These are phyloP conservation scores for Paecilomyces fulvus DNA, from an alignment of 2,329 filamentous ascomycete genomes.

Conservation along the genomic window DNA sequence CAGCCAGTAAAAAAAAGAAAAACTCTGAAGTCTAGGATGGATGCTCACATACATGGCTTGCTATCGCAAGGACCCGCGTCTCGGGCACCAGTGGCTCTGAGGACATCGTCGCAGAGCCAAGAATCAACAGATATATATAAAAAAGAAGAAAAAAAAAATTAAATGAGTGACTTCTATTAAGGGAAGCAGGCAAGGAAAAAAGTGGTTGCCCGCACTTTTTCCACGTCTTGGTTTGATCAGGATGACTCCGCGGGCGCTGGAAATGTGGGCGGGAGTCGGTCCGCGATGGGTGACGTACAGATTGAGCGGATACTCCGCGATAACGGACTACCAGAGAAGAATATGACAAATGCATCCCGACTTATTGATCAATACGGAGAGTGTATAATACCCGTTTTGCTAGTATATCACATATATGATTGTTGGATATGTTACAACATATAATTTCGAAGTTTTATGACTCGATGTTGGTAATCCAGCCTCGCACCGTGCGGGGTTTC, in stretches of 20 bases:
- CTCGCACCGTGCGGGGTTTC: neutral
- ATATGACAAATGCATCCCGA: neutral
- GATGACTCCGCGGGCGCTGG: neutral
- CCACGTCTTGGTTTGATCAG: neutral
- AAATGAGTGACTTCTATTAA: neutral
- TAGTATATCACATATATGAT: neutral
- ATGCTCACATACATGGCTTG: conserved; percentile 73
- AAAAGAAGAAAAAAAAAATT: neutral
- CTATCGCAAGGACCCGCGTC: conserved; percentile 71
- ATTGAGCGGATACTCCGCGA: neutral
- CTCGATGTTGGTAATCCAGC: neutral
- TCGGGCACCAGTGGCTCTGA: conserved; percentile 44
- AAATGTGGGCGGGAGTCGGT: neutral
- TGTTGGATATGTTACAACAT: neutral
- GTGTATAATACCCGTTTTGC: neutral
- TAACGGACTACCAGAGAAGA: neutral
- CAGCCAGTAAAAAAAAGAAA: too few species aligned
- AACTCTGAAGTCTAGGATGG: neutral
- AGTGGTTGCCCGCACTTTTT: neutral
- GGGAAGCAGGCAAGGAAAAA: neutral
- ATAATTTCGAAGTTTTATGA: neutral
- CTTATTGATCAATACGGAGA: neutral
- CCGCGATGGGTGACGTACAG: neutral
- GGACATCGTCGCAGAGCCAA: conserved; percentile 16
- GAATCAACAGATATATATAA: neutral